Evolutionary conservation across 768 basidiomycete genomes (phyloP), one percentile per base, ranked within the genome.

Genomic region (Glaciozyma antarctica): DNA sequence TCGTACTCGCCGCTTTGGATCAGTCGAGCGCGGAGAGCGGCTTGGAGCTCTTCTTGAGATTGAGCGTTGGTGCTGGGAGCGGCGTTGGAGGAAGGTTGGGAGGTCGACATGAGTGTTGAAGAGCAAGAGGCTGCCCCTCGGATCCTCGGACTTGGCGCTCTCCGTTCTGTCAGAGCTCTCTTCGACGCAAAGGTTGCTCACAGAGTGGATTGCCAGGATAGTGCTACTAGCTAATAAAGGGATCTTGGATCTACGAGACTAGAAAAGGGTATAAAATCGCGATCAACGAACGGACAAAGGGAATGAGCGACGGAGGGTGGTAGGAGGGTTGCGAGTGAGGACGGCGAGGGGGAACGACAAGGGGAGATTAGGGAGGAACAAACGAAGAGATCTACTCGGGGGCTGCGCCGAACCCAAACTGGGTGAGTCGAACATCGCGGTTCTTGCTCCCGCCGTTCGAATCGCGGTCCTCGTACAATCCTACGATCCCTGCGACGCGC

Each of bases 1-100:
- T 47, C 47, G 60, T 69, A 69, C 60, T 69, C 64, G 56, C 68
- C 68, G 8, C 54, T 58, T 24, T 69, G 47, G 60, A 69, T 55
- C 49, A 69, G 19, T 8, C 68, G 62, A 15, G 21, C 32, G 17
- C 32, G 32, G 53, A 38, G 32, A 21, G 53, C 32, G 5, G 30
- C 32, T 21, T 30, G 32, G 2, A 32, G 10, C 15, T 26, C 32
- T 34, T 26, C 12, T 15, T 26, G 24, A 12, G 24, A 22, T 22
- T 52, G 13, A 26, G 26, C 4, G 2, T 26, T 1, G 17, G 53
- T 12, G 13, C 9, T 19, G 10, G 32, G 22, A 22, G 53, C 9
- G 30, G 32, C 21, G 32, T 32, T 30, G 21, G 53, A 55, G 9
- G 32, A 21, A 22, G 32, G 22, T 32, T 13, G 17, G 32, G 24